Base-by-base conservation (phyloP, 129 eudicot species). In the Helianthus tuberosus region DNA sequence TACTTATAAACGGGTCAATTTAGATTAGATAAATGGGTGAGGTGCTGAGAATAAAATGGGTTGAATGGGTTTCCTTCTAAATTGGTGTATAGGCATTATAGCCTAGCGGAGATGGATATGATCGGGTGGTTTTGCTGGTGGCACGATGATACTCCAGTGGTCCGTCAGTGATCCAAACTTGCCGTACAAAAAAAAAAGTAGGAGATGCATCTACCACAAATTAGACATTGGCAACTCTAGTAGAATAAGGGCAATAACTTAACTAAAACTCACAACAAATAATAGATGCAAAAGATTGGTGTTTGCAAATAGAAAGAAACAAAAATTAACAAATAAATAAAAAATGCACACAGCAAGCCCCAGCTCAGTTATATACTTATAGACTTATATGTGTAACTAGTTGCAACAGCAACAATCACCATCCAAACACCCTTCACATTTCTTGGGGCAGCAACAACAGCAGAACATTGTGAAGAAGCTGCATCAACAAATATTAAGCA, bases 381-480 rank as follows among this genome's bases (percentile, higher is more conserved):
- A 49, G 11, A 43, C 10, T 41, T 35, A 20, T 25, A 66, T n/a
- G 36, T 54, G 7, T 46, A 61, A 9, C 78, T 74, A 73, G 23
- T 50, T 55, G 46, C 84, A 85, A 48, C 78, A 60, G 69, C 86
- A 74, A 66, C 87, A 86, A 69, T 36, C 25, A 39, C 81, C 43
- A 43, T 74, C 84, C 84, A 83, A 63, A 57, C 88, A 86, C 43
- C 88, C 72, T 58, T 72, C 80, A 54, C 86, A 81, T 39, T 73
- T 67, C 82, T 83, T 80, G 6, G 66, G 81, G 72, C 87, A 86
- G 64, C 86, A 86, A 16, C 83, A 86, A 76, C 86, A 80, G 84
- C 91, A 86, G 63, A 84, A 89, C 83, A 82, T 4, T 16, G 89
- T 74, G 77, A 84, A 89, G 59, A 82, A 77, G 68, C 92, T 84